A percentile compares a stretch with the other conserved stretches of the same genome.
Evolutionary conservation across 257 asterid species (phyloP).

Genomic region (Salvia rosmarinus): DNA sequence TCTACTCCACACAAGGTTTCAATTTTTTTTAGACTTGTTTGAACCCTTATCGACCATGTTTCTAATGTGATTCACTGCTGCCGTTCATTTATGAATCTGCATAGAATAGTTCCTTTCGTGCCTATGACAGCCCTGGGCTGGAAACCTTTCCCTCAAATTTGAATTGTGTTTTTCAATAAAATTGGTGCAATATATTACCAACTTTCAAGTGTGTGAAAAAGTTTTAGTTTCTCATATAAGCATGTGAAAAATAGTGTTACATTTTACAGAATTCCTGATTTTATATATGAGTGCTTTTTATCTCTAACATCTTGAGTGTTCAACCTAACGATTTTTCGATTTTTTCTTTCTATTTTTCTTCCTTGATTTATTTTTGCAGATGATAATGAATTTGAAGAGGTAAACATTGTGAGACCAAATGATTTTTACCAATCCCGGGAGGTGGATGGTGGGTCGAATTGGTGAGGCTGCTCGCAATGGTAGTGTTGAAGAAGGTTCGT

Average conservation of each 20-base stretch:
- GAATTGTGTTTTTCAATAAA: background rate
- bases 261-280: background rate
- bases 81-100: background rate
- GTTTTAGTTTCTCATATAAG: too few relatives aligned
- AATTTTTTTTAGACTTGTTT: background rate
- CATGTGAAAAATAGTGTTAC: background rate
- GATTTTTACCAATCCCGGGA: constrained; percentile 60
- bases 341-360: background rate
- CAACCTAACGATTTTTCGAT: background rate
- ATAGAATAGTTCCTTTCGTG: background rate
- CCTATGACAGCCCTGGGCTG: background rate
- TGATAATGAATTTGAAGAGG: constrained; percentile 71
- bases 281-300: background rate
- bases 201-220: background rate
- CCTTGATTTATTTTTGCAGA: constrained; percentile 42
- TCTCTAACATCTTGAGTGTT: background rate
- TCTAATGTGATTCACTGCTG: background rate
- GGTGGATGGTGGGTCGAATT: constrained; percentile 51
- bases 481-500: constrained; percentile 22
- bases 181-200: background rate
- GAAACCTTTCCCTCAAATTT: background rate
- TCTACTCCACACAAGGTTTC: background rate
- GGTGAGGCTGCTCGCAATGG: constrained; percentile 32
- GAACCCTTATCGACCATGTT: background rate
- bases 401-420: constrained; percentile 56